Evolutionary conservation across 2,329 filamentous ascomycete species (phyloP).

Genomic region (Didymella keratinophila): DNA sequence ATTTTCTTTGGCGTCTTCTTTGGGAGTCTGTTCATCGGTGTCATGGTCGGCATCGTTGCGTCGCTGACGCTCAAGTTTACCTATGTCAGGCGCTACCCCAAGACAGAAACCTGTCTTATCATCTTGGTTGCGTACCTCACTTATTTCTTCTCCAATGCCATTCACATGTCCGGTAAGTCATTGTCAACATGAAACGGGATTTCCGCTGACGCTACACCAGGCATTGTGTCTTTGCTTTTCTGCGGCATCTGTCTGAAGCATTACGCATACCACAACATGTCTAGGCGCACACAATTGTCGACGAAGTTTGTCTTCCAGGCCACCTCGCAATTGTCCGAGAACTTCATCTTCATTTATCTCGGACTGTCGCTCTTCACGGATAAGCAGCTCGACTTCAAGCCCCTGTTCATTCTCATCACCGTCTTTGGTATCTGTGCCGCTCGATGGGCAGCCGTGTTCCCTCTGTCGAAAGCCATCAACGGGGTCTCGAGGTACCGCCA

Average conservation of each 20-base stretch:
- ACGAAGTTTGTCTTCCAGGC: constrained; percentile 98
- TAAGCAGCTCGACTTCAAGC: constrained; percentile 85
- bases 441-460: constrained; percentile 93
- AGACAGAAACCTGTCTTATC: constrained; percentile 95
- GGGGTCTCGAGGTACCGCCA: constrained; percentile 90
- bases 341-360: constrained; percentile 99
- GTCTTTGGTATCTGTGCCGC: constrained; percentile 91
- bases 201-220: too few species aligned
- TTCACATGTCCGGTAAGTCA: constrained; percentile 88
- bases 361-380: constrained; percentile 95
- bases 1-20: constrained; percentile 98
- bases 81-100: constrained; percentile 87
- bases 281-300: constrained; percentile 91
- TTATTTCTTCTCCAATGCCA: constrained; percentile 96
- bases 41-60: constrained; percentile 84
- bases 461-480: constrained; percentile 87
- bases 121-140: constrained; percentile 94
- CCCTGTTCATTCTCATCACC: constrained; percentile 92
- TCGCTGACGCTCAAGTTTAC: constrained; percentile 94
- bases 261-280: constrained; percentile 99
- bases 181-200: too few species aligned
- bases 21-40: constrained; percentile 87
- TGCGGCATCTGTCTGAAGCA: constrained; percentile 98
- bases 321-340: constrained; percentile 92
- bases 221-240: constrained; percentile 95